phyloP scores from a whole-genome alignment of 768 basidiomycete species.

The Tylopilus sp. region DNA sequence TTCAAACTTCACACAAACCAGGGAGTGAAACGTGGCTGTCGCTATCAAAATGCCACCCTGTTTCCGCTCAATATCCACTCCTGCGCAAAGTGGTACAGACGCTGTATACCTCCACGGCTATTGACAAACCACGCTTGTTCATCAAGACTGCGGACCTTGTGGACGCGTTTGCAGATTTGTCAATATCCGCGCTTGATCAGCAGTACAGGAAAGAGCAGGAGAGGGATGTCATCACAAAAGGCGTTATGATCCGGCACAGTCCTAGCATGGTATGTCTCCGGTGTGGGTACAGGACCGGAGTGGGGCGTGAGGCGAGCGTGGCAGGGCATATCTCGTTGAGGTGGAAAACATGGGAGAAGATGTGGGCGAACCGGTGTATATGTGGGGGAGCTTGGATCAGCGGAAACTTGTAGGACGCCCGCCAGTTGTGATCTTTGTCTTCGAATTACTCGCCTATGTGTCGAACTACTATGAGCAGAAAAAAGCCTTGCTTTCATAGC shows the following conservation, averaged over 20 bases:
- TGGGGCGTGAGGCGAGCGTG: conserved; percentile 31
- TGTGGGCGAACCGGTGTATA: conserved; percentile 58
- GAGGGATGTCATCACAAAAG: conserved; percentile 65
- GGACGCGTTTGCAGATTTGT: conserved; percentile 51
- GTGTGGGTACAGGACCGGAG: conserved; percentile 58
- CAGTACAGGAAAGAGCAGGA: conserved; percentile 38
- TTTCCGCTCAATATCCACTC: conserved; percentile 39
- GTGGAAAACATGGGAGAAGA: conserved; percentile 65
- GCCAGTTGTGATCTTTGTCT: neutral
- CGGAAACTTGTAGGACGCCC: conserved; percentile 14
- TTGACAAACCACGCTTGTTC: conserved; percentile 67
- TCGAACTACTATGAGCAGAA: neutral
- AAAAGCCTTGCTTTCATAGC: neutral
- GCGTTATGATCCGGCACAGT: conserved; percentile 39
- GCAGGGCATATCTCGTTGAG: conserved; percentile 35
- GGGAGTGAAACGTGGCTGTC: conserved; percentile 49
- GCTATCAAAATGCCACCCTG: conserved; percentile 59
- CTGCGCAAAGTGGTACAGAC: conserved; percentile 44
- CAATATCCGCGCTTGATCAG: conserved; percentile 33
- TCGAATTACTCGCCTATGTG: neutral
- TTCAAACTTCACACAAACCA: too few relatives aligned
- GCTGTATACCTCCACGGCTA: conserved; percentile 45
- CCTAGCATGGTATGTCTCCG: conserved; percentile 50
- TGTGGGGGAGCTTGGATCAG: conserved; percentile 66
- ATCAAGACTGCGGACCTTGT: conserved; percentile 71